A percentile compares a stretch with the other conserved stretches of the same genome.
Evolutionary conservation across 2,329 filamentous ascomycete species (phyloP).

Genomic region (Alternaria arbusti): DNA sequence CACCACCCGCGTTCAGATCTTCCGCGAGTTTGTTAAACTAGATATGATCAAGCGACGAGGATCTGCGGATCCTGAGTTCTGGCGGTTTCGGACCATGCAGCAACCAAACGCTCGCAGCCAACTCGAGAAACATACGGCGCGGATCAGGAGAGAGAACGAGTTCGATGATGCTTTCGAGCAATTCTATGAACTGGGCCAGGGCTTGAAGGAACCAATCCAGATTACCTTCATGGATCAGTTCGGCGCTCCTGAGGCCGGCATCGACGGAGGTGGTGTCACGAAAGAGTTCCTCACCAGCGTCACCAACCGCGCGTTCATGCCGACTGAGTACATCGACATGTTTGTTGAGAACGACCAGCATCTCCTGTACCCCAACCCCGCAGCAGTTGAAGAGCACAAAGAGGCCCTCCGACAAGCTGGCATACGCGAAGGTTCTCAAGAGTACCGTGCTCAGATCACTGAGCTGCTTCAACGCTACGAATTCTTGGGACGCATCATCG

Average conservation of each 20-base stretch:
- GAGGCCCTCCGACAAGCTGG: slow-evolving; percentile 63
- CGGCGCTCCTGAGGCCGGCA: slow-evolving; percentile 84
- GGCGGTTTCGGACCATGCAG: slow-evolving; percentile 65
- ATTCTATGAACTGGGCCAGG: slow-evolving; percentile 81
- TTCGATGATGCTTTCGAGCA: slow-evolving; percentile 86
- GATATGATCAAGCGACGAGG: slow-evolving; percentile 80
- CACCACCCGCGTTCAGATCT: slow-evolving; percentile 86
- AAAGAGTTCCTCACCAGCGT: slow-evolving; percentile 95
- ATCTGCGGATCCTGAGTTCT: slow-evolving; percentile 73
- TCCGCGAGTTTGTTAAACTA: slow-evolving; percentile 86
- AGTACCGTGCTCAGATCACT: slow-evolving; percentile 64
- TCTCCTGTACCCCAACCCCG: slow-evolving; percentile 86
- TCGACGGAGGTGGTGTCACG: slow-evolving; percentile 95
- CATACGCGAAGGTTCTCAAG: slow-evolving; percentile 59
- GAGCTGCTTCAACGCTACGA: slow-evolving; percentile 79
- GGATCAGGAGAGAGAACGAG: slow-evolving; percentile 77
- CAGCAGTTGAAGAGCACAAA: slow-evolving; percentile 71
- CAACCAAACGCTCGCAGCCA: slow-evolving; percentile 41
- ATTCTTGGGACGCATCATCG: slow-evolving; percentile 89
- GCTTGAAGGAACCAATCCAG: slow-evolving; percentile 91
- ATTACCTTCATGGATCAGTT: slow-evolving; percentile 97
- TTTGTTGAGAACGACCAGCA: slow-evolving; percentile 88
- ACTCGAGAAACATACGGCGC: slow-evolving; percentile 68
- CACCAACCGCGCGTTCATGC: slow-evolving; percentile 81
- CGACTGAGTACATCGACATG: slow-evolving; percentile 61